A percentile compares a stretch with the other conserved stretches of the same genome.
Evolutionary conservation across 495 filamentous ascomycete species (phyloP).

Genomic region (Neurospora intermedia): DNA sequence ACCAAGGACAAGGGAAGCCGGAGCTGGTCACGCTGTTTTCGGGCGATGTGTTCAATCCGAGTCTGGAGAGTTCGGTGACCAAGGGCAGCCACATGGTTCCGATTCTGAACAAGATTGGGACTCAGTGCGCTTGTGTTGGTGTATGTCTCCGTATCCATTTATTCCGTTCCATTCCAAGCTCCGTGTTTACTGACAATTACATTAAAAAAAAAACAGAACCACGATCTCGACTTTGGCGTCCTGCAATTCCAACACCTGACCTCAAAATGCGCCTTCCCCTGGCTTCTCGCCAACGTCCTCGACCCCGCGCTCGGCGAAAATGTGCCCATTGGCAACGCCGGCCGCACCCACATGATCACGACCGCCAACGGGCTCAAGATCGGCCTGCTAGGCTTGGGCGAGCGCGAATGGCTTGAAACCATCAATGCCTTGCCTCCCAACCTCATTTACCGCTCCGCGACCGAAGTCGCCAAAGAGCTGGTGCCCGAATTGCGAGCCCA

Average conservation of each 20-base stretch:
- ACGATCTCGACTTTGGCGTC: slow-evolving; percentile 92
- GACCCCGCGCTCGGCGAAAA: slow-evolving; percentile 64
- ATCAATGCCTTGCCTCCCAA: slow-evolving; percentile 76
- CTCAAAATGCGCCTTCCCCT: slow-evolving; percentile 70
- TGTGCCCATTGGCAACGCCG: slow-evolving; percentile 57
- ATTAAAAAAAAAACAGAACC: slow-evolving; percentile 45
- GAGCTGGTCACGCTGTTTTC: slow-evolving; percentile 73
- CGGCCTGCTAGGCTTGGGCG: slow-evolving; percentile 74
- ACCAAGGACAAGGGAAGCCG: slow-evolving; percentile 40
- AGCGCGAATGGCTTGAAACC: slow-evolving; percentile 69
- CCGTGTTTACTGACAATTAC: neutral
- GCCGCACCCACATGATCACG: slow-evolving; percentile 60
- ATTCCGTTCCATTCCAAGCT: too few species aligned
- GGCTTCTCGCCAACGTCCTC: slow-evolving; percentile 77
- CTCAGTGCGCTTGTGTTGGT: slow-evolving; percentile 68
- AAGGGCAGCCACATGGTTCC: slow-evolving; percentile 86
- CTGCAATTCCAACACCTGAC: slow-evolving; percentile 62
- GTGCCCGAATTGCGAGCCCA: slow-evolving; percentile 58
- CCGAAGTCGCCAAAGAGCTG: slow-evolving; percentile 56
- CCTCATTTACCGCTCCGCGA: slow-evolving; percentile 69
- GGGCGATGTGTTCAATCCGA: slow-evolving; percentile 87
- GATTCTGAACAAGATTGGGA: slow-evolving; percentile 66
- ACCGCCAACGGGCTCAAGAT: slow-evolving; percentile 76
- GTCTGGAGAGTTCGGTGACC: slow-evolving; percentile 73
- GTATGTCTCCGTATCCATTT: too few species aligned